Percentiles rank a stretch among this genome's conserved stretches.
phyloP scores from a whole-genome alignment of 805 yeast genomes.

The Schizosaccharomyces octosporus region DNA sequence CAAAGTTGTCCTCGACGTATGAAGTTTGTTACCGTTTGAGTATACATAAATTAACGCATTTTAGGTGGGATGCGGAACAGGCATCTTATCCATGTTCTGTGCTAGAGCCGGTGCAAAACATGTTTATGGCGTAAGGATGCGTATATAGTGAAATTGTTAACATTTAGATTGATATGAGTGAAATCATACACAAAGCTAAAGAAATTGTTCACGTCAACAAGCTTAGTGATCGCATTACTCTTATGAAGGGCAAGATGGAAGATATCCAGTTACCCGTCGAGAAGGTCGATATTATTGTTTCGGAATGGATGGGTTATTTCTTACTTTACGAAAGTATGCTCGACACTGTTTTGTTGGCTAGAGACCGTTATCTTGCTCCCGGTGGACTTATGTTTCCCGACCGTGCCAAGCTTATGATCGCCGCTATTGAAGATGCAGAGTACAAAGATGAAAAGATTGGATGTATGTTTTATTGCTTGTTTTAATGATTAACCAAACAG shows the following conservation, averaged over 20 bases:
- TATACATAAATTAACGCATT: not conserved
- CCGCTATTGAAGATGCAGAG: slow-evolving; percentile 68
- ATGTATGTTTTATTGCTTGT: slow-evolving; percentile 11
- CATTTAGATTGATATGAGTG: slow-evolving; percentile 53
- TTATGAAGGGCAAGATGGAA: slow-evolving; percentile 79
- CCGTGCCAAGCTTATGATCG: slow-evolving; percentile 56
- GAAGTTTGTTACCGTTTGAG: not conserved
- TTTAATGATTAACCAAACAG: not conserved
- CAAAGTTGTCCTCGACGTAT: slow-evolving; percentile 70
- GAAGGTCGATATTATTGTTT: slow-evolving; percentile 78
- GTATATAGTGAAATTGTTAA: not conserved
- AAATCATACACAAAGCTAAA: slow-evolving; percentile 87
- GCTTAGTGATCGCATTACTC: slow-evolving; percentile 58
- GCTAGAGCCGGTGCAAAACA: slow-evolving; percentile 97
- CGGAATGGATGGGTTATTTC: slow-evolving; percentile 99
- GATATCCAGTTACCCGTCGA: slow-evolving; percentile 66
- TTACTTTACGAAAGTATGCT: slow-evolving; percentile 89
- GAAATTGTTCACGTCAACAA: slow-evolving; percentile 70
- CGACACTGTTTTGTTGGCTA: slow-evolving; percentile 81
- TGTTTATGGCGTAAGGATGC: slow-evolving; percentile 44
- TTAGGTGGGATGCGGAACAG: slow-evolving; percentile 83
- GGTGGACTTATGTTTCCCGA: slow-evolving; percentile 68
- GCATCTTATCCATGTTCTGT: slow-evolving; percentile 91
- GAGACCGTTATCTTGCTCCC: slow-evolving; percentile 55
- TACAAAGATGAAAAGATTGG: slow-evolving; percentile 63